Base-by-base conservation (phyloP, 148 eudicot genomes). In the Spergularia bocconei region DNA sequence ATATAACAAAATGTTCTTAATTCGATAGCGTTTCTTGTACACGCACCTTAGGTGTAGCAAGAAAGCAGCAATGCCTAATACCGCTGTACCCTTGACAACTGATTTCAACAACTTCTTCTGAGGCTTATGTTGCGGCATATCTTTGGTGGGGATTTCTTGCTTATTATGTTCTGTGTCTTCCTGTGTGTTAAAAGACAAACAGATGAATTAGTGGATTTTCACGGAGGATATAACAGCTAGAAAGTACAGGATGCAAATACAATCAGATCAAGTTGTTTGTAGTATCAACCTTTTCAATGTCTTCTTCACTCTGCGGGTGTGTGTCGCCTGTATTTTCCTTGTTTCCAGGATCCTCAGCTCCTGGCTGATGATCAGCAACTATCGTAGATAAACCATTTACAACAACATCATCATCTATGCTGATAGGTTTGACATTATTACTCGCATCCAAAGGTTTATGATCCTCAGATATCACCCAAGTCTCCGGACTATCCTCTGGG, bases 41-140 rank as follows among this genome's bases (percentile, higher is more conserved):
- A 84, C 65, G 36, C 38, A 91, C 96, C 91, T 91, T 82, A 91
- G 72, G 69, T 81, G 89, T 60, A 88, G 83, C 82, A 88, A 80
- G 84, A 90, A 79, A 82, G 81, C 83, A 73, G 89, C 74, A 74
- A 84, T 65, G 53, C 96, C 96, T 69, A 86, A 72, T 72, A 91
- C 67, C 48, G 96, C 91, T 6, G 92, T 88, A 77, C 92, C 92
- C 86, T 80, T 81, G 63, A 79, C 79, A 65, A 91, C 85, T 78
- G 89, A 78, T 73, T 84, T 84, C 77, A 91, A 67, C 67, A 88
- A 38, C 67, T 47, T 88, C 71, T 71, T 74, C 13, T 63, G 77
- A 13, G 81, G 82, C 75, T 87, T 86, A 48, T 39, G 76, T 7
- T 21, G 39, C 56, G 80, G 78, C 48, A n/a, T 57, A 41, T 66